phyloP scores from a whole-genome alignment of 1,284 basidiomycete species.

The Cryptococcus floricola region DNA sequence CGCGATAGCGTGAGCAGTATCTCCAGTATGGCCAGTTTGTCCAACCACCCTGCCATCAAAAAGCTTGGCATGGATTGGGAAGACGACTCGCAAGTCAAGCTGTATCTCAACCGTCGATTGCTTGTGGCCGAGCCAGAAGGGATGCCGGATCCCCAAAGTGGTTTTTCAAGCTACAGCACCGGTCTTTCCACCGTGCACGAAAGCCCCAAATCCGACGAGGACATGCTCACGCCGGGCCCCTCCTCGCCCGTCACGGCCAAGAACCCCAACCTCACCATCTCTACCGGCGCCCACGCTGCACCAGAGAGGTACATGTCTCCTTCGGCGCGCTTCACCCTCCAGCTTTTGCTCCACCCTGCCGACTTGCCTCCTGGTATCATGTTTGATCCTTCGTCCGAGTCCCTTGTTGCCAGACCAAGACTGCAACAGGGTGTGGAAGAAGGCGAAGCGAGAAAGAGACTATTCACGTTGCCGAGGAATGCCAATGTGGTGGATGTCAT shows the following conservation, averaged over 20 bases:
- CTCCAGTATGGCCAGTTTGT: constrained; percentile 80
- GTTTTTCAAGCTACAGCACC: constrained; percentile 28
- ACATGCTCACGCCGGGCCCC: constrained; percentile 4
- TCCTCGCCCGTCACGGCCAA: constrained; percentile 29
- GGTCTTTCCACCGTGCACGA: constrained; percentile 26
- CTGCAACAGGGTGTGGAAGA: constrained; percentile 1
- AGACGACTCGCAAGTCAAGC: constrained; percentile 93
- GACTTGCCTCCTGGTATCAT: constrained; percentile 83
- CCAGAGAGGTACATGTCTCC: constrained; percentile 73
- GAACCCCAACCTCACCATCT: constrained; percentile 52
- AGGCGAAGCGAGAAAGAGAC: constrained; percentile 58
- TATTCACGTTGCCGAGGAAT: constrained; percentile 86
- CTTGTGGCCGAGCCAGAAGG: constrained; percentile 1
- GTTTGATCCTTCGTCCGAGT: constrained; percentile 90
- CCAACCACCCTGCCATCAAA: constrained; percentile 87
- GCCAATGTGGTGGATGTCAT: constrained; percentile 94
- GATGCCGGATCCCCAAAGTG: constrained; percentile 21
- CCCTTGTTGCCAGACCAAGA: constrained; percentile 59
- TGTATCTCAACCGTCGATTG: constrained; percentile 71
- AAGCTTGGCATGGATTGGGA: constrained; percentile 93
- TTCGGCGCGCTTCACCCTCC: constrained; percentile 75
- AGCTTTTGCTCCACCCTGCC: constrained; percentile 76
- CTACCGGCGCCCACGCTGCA: constrained; percentile 53
- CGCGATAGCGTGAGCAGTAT: constrained; percentile 89
- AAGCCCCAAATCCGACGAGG: constrained; percentile 4